These are phyloP conservation scores for Colletotrichum magnum DNA, from an alignment of 2,329 filamentous ascomycete genomes.

Conservation along the genomic window DNA sequence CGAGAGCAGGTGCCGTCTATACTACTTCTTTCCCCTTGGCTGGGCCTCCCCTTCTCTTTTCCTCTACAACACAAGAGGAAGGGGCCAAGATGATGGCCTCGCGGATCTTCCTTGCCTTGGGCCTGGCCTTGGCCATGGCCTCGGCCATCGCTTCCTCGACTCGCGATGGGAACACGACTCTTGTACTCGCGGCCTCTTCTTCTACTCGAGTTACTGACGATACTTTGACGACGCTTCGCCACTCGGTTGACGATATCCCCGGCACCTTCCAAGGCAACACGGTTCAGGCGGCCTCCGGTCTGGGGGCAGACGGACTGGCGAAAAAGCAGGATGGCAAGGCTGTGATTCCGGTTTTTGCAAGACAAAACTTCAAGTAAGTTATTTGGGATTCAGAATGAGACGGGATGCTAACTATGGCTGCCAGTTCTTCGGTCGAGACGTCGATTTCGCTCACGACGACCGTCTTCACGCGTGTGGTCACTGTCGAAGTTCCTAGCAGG, in stretches of 20 bases:
- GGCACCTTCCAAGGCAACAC: too few species aligned
- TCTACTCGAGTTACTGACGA: not conserved
- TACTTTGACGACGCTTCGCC: too few species aligned
- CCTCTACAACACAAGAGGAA: not conserved
- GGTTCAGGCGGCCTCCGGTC: too few species aligned
- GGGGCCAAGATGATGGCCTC: conserved; percentile 9
- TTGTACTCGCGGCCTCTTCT: not conserved
- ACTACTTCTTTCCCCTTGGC: not conserved
- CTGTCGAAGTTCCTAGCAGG: conserved; percentile 40
- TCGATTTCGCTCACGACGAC: conserved; percentile 17
- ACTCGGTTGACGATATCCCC: too few species aligned
- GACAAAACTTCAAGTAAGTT: conserved; percentile 20
- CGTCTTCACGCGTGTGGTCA: conserved; percentile 40
- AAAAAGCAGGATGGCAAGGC: conserved; percentile 5
- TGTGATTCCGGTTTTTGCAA: not conserved
- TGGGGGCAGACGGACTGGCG: not conserved
- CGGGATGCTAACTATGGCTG: not conserved
- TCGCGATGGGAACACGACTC: not conserved
- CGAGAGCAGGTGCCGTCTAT: too few species aligned
- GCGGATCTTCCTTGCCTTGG: not conserved
- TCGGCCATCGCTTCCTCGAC: not conserved
- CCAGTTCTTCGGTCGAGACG: not conserved
- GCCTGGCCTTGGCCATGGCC: not conserved
- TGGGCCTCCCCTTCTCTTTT: not conserved
- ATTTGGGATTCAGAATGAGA: not conserved